phyloP scores from a whole-genome alignment of 2,329 filamentous ascomycete genomes.

The Didymella arachidicola region DNA sequence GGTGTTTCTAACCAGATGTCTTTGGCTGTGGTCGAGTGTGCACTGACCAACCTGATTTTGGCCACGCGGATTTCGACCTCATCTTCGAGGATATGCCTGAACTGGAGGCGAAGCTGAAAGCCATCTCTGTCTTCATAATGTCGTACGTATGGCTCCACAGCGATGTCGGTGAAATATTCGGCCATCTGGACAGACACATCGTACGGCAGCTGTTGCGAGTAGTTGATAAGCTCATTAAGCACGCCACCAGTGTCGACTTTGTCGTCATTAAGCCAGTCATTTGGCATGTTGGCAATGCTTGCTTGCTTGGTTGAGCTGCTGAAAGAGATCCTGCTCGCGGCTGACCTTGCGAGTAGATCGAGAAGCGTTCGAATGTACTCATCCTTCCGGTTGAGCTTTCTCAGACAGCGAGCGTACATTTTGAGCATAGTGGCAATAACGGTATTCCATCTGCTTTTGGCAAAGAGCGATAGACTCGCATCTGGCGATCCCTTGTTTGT shows the following conservation, averaged over 20 bases:
- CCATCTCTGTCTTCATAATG: slow-evolving; percentile 78
- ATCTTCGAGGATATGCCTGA: slow-evolving; percentile 77
- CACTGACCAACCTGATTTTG: slow-evolving; percentile 68
- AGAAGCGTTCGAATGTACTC: slow-evolving; percentile 81
- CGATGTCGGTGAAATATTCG: slow-evolving; percentile 75
- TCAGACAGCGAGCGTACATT: slow-evolving; percentile 84
- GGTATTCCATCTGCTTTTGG: slow-evolving; percentile 77
- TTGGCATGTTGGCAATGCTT: slow-evolving; percentile 21
- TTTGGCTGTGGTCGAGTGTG: slow-evolving; percentile 63
- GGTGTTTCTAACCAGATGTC: slow-evolving; percentile 72
- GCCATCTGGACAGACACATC: slow-evolving; percentile 73
- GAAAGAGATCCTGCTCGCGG: slow-evolving; percentile 44
- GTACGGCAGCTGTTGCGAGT: slow-evolving; percentile 60
- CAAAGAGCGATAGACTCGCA: slow-evolving; percentile 65
- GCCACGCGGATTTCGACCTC: slow-evolving; percentile 71
- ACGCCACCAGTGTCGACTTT: slow-evolving; percentile 49
- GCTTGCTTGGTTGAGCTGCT: slow-evolving; percentile 30
- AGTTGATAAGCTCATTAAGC: slow-evolving; percentile 55
- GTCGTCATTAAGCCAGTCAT: slow-evolving; percentile 51
- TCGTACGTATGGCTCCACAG: slow-evolving; percentile 71
- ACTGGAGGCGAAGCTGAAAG: slow-evolving; percentile 72
- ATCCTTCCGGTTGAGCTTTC: slow-evolving; percentile 75
- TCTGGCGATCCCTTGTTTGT: slow-evolving; percentile 19
- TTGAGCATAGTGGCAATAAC: slow-evolving; percentile 84
- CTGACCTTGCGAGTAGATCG: slow-evolving; percentile 74